Percentiles rank a stretch among this genome's conserved stretches.
Conservation (phyloP, 192 early-diverging fungal genomes). For the Pilobolus umbonatus region DNA sequence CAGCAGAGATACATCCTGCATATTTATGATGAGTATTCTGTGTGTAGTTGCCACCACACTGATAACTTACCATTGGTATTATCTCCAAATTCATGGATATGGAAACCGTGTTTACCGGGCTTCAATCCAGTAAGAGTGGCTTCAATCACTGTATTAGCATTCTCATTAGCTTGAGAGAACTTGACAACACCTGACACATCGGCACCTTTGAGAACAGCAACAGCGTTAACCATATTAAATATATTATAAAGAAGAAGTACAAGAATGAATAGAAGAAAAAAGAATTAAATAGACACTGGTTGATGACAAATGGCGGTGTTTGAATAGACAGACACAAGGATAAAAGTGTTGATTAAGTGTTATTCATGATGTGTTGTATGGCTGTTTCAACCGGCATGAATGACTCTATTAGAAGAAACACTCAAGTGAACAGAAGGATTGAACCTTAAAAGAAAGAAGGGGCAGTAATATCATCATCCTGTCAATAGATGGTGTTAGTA, state of each 20-base stretch:
- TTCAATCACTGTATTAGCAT: conserved; percentile 50
- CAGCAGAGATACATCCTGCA: conserved; percentile 67
- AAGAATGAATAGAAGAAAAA: conserved; percentile 4
- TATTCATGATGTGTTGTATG: too few relatives aligned
- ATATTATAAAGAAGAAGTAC: conserved; percentile 8
- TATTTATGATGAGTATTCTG: background rate
- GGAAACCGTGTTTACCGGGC: conserved; percentile 82
- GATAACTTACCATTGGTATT: conserved; percentile 57
- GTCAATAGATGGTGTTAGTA: too few relatives aligned
- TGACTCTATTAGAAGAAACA: too few relatives aligned
- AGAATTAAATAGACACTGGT: too few relatives aligned
- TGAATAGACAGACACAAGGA: too few relatives aligned
- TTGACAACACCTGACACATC: conserved; percentile 65
- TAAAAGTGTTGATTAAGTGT: too few relatives aligned
- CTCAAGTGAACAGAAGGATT: too few relatives aligned
- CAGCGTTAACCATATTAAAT: conserved; percentile 76
- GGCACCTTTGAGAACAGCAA: conserved; percentile 72
- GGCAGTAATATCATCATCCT: too few relatives aligned
- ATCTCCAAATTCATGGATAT: conserved; percentile 83
- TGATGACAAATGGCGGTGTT: too few relatives aligned
- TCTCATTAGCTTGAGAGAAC: conserved; percentile 63
- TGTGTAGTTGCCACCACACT: too few relatives aligned
- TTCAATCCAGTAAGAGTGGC: conserved; percentile 57
- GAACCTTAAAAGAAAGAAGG: too few relatives aligned
- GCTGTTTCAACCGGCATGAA: too few relatives aligned